Percentiles rank a stretch among this genome's conserved stretches.
Evolutionary conservation across 139 green algal species (phyloP).

Genomic region (Chlamydomonas sp.): DNA sequence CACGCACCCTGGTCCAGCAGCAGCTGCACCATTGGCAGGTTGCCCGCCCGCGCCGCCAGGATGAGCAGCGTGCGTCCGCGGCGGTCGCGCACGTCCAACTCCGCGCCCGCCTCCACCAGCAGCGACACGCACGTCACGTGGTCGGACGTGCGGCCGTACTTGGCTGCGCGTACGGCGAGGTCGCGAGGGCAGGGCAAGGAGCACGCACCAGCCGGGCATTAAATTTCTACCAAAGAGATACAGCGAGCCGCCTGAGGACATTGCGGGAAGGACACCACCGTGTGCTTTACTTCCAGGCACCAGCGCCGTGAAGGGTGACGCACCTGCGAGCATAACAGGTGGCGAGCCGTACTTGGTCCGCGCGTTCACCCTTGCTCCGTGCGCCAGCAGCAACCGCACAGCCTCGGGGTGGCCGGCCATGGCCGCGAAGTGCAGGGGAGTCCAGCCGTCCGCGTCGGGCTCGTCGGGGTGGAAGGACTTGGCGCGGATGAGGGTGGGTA

Average conservation of each 20-base stretch:
- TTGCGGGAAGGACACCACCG: not conserved
- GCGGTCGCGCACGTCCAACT: not conserved
- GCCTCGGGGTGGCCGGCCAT: constrained; percentile 7
- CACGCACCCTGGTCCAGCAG: constrained; percentile 23
- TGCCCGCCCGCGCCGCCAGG: constrained; percentile 29
- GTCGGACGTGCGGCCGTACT: constrained; percentile 27
- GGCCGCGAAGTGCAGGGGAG: constrained; percentile 33
- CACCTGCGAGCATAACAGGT: not conserved
- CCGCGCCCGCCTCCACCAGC: constrained; percentile 11
- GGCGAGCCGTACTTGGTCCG: constrained; percentile 5
- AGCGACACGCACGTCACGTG: constrained; percentile 1
- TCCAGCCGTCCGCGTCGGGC: constrained; percentile 29
- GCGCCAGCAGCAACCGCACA: not conserved
- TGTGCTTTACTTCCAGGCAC: not conserved
- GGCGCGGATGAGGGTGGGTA: constrained; percentile 3
- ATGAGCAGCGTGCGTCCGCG: constrained; percentile 36
- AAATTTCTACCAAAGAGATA: not conserved
- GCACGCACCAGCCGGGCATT: not conserved
- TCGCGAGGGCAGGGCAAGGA: not conserved
- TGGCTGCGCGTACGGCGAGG: not conserved
- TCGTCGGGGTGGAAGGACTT: constrained; percentile 27
- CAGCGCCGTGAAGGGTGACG: not conserved
- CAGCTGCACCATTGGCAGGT: constrained; percentile 33
- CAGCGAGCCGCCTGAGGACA: not conserved
- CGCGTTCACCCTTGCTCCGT: not conserved